Base-by-base conservation (phyloP, 2,329 filamentous ascomycete genomes). In the Ophiostoma australiae region DNA sequence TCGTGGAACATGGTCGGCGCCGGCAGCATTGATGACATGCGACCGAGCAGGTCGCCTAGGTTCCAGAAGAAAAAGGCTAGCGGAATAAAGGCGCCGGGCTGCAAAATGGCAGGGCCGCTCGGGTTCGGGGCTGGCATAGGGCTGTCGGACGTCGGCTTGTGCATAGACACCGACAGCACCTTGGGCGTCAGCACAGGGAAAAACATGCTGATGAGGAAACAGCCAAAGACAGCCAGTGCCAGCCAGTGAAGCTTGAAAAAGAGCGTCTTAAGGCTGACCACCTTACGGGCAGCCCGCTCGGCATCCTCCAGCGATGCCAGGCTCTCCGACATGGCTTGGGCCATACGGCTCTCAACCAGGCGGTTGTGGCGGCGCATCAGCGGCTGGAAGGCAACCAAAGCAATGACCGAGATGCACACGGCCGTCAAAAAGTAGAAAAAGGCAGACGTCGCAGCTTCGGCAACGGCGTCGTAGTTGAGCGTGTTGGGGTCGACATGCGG, bases 21-120 rank as follows among this genome's bases (percentile, higher is more conserved):
- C 70, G 78, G 90, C 79, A 80, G 85, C 74, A 78, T 86, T 1
- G 93, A 90, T 1, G 87, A 78, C 27, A 97, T 81, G 10, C 95
- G 88, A 6, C 95, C 95, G 17, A 87, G 73, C 8, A 98, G 82
- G 78, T 98, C 95, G 63, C 95, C 95, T 1, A 90, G 78, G 78
- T 98, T 99, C 95, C 95, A 99, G 78, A 95, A 87, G 72, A 98
- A 87, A 80, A 98, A 97, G 3, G 87, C 93, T 0, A 97, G 84
- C 0, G 95, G 94, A 72, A 98, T 94, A 79, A 98, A 99, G 20
- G 90, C 89, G 0, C 88, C 84, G 0, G 92, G 88, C 69, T 88
- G 87, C 74, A 96, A 87, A 20, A 96, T 81, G 20, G 84, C 15
- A 85, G 82, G 85, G 82, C 15, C 15, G 65, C 20, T 41, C 1